A percentile compares a stretch with the other conserved stretches of the same genome.
Evolutionary conservation across 257 asterid species (phyloP).

Genomic region (Dorcoceras hygrometricum): DNA sequence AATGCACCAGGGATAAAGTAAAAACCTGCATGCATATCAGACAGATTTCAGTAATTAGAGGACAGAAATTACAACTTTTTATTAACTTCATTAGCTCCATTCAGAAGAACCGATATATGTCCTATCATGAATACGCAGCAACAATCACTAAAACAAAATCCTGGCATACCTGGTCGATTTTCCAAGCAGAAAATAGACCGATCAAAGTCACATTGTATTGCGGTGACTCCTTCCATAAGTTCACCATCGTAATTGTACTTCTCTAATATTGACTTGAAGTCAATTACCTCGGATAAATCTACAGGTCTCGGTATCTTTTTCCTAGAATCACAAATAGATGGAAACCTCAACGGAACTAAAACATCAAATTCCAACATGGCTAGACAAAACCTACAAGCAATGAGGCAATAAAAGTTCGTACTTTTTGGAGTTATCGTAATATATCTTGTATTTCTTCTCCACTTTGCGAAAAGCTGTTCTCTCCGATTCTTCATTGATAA

Average conservation of each 20-base stretch:
- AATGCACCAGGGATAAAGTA: slow-evolving; percentile 89
- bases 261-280: slow-evolving; percentile 74
- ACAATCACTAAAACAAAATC: slow-evolving; percentile 1
- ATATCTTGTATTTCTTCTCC: slow-evolving; percentile 89
- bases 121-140: neutral
- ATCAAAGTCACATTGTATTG: slow-evolving; percentile 42
- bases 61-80: too few species aligned
- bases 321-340: slow-evolving; percentile 33
- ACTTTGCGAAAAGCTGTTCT: slow-evolving; percentile 84
- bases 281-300: slow-evolving; percentile 88
- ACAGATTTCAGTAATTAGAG: too few species aligned
- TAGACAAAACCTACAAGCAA: neutral
- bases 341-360: neutral
- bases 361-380: neutral
- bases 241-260: slow-evolving; percentile 41
- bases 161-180: slow-evolving; percentile 68
- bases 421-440: slow-evolving; percentile 71
- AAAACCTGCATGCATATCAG: slow-evolving; percentile 61
- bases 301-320: slow-evolving; percentile 65
- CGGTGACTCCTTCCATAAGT: slow-evolving; percentile 58
- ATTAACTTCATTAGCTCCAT: neutral
- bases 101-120: neutral
- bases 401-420: slow-evolving; percentile 19
- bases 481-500: slow-evolving; percentile 53
- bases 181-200: slow-evolving; percentile 64